Evolutionary conservation across 768 basidiomycete genomes (phyloP), one percentile per base, ranked within the genome.

Genomic region (Daedaleopsis nitida): DNA sequence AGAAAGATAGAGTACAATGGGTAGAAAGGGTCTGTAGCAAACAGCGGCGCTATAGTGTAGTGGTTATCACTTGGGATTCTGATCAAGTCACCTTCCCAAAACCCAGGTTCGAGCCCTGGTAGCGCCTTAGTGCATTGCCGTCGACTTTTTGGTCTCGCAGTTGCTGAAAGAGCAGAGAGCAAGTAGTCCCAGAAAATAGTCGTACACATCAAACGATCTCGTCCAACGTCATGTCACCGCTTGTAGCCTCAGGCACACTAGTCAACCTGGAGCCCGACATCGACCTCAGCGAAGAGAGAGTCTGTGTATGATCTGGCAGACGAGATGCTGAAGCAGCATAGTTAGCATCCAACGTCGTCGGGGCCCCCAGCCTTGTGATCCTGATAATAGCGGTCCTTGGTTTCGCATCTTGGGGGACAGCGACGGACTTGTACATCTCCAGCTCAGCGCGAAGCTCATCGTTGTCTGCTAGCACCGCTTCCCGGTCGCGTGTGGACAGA

Each of bases 71-170:
- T 73, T 72, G 70, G 72, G 76, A 78, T 76, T 75, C 74, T 75
- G 75, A 76, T 64, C 7, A 3, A 3, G 3, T 0, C 11, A 23
- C 35, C 34, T 70, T 78, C 77, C 72, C 72, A 73, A 69, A 76
- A 78, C 77, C 77, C 76, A 78, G 77, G 77, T 79, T 79, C 77
- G 77, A 79, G 64, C 72, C 77, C 77, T 77, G 76, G 76, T 76
- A 74, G 71, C 67, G 77, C 77, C 78, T 78, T n/a, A n/a, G n/a
- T n/a, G n/a, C n/a, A n/a, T n/a, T n/a, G n/a, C n/a, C n/a, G n/a
- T n/a, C n/a, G n/a, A n/a, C n/a, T n/a, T n/a, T n/a, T n/a, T n/a
- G n/a, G n/a, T n/a, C n/a, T n/a, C n/a, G n/a, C n/a, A n/a, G n/a
- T n/a, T n/a, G n/a, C n/a, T n/a, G n/a, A n/a, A n/a, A n/a, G n/a